Evolutionary conservation across 345 rosid genomes (phyloP).

Genomic region (Dipteronia sinensis): DNA sequence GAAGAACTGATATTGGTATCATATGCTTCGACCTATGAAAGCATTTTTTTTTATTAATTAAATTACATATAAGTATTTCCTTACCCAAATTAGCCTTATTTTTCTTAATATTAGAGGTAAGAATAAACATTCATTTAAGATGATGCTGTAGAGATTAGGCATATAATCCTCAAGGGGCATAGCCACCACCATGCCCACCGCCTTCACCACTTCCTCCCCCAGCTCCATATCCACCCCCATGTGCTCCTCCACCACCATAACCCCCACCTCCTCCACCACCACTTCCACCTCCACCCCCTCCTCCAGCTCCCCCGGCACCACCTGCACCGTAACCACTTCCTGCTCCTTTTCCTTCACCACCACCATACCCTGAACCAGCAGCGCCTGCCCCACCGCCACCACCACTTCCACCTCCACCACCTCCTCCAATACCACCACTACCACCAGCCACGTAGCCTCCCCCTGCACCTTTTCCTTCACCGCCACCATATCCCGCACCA

Average conservation of each 20-base stretch:
- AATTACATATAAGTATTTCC: neutral
- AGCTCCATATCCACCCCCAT: no score
- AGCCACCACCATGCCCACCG: conserved; percentile 24
- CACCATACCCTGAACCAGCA: no score
- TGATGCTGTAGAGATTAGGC: no score
- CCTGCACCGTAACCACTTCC: conserved; percentile 25
- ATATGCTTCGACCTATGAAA: neutral
- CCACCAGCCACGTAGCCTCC: conserved; percentile 30
- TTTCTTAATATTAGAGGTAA: conserved; percentile 11
- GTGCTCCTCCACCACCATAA: no score
- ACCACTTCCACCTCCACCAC: conserved; percentile 24
- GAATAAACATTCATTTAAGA: neutral
- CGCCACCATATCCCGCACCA: conserved; percentile 31
- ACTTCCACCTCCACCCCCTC: conserved; percentile 1
- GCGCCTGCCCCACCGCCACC: neutral
- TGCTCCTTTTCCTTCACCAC: no score
- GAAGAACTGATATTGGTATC: neutral
- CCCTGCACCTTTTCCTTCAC: neutral
- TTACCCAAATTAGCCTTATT: conserved; percentile 22
- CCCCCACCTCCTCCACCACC: no score
- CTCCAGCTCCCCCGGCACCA: conserved; percentile 22
- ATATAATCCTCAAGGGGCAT: conserved; percentile 20
- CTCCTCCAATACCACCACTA: conserved; percentile 26
- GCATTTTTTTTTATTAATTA: neutral
- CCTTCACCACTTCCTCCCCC: no score